Base-by-base conservation (phyloP, 306 rosid genomes). In the Arachis stenosperma region DNA sequence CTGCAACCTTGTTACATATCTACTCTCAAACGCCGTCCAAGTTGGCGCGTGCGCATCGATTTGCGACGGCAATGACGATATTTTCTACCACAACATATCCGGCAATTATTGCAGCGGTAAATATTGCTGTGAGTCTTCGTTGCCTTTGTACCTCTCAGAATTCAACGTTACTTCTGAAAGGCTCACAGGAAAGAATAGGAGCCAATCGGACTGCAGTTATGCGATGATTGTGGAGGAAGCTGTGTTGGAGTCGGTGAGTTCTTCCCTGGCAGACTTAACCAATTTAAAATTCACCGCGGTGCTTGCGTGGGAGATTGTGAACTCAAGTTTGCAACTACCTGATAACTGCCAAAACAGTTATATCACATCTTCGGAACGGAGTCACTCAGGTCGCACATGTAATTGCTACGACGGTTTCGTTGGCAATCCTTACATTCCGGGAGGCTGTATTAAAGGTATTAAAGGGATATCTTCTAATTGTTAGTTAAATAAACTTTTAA, bases 41-140 rank as follows among this genome's bases (percentile, higher is more conserved):
- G 81, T 66, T 15, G 70, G 76, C 6, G 86, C 81, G 5, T 83
- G 84, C n/a, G 79, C 52, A 9, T 83, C 86, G 9, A n/a, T 67
- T 40, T 83, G 87, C 9, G 79, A 65, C 6, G 8, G 6, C 6
- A 15, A 75, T 8, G 56, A 44, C 1, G 2, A 47, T 1, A 9
- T 0, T 2, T 0, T 9, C 2, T 3, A 3, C 13, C 36, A 74
- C 36, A 33, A 2, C 2, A 7, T 22, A 22, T 22, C 27, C 27
- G 30, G 13, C 5, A 29, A 65, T 17, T 46, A 66, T 48, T 76
- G 84, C 50, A 14, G 17, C 6, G 78, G 82, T 4, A 65, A 61
- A 39, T 40, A 8, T 22, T 78, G 82, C 22, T 78, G 82, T 5
- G 4, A 71, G 13, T 70, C 82, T 13, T 70, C 67, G 2, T 14